Conservation (phyloP, 2,329 filamentous ascomycete genomes). For the Didymella keratinophila region DNA sequence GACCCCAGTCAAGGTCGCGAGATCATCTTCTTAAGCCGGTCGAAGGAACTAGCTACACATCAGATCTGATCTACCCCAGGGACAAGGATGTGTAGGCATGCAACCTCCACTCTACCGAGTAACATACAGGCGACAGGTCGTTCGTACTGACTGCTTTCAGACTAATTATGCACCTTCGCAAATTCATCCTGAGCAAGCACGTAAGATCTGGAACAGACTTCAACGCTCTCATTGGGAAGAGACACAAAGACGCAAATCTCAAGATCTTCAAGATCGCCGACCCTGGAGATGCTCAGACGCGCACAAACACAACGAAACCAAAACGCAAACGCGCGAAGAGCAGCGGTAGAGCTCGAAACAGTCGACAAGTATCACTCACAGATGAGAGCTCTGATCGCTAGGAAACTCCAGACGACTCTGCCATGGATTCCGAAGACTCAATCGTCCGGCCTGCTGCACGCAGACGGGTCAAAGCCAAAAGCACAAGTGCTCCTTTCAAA, state of each 20-base stretch:
- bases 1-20: conserved; percentile 9
- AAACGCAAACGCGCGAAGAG: neutral
- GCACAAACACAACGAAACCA: neutral
- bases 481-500: neutral
- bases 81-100: neutral
- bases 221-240: conserved; percentile 8
- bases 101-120: too few relatives aligned
- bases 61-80: conserved; percentile 23
- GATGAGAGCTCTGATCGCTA: neutral
- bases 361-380: neutral
- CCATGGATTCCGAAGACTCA: neutral
- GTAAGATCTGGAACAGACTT: neutral
- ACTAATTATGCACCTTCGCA: neutral
- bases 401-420: neutral
- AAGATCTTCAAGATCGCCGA: neutral
- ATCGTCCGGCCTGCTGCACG: neutral
- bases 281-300: neutral
- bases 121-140: neutral
- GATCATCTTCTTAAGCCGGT: conserved; percentile 21
- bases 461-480: neutral
- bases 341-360: neutral
- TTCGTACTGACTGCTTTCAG: neutral
- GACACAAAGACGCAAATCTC: neutral
- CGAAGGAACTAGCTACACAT: conserved; percentile 13
- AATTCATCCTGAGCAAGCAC: conserved; percentile 1